Base-by-base conservation (phyloP, 1,284 basidiomycete genomes). In the Sparassis latifolia region DNA sequence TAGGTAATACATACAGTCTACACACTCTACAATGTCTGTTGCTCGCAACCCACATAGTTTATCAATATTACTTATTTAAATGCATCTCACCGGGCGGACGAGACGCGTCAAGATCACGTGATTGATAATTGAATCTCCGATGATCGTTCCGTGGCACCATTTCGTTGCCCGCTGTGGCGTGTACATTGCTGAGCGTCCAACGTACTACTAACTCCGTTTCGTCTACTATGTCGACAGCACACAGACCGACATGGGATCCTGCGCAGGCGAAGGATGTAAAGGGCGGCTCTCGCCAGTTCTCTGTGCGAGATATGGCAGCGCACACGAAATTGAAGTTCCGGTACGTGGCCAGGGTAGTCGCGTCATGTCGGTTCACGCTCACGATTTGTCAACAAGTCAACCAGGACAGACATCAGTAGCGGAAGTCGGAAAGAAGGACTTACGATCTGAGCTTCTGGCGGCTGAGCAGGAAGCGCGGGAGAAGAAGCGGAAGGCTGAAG, bases 271-370 rank as follows among this genome's bases (percentile, higher is more conserved):
- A 80, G 60, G 86, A 89, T 65, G 82, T 86, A 58, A 93, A 92
- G 66, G 87, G 86, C 9, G 91, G 89, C 50, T 92, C 92, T 44
- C 82, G 89, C 55, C 90, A 93, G 66, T 89, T 86, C 70, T 93
- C 91, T 10, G 87, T 89, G 62, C 81, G 89, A 52, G 91, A 95
- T 65, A 88, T 96, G 77, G 90, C 94, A 3, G 78, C 90, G 3
- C 90, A 97, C 67, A 97, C 93, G 1, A 95, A 95, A 70, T 85
- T 97, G 56, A 97, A 97, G 75, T 97, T 97, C 71, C 83, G 94
- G 82, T 89, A 56, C 47, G 58, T 55, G 35, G 28, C 33, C 33
- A 10, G 44, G 45, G 41, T 5, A 37, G n/a, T 10, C 45, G 20
- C 45, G 10, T 12, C 28, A 33, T 12, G 27, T 42, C 33, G 10